Conservation (phyloP, 2,329 filamentous ascomycete species). For the Cladosporium oxysporum region DNA sequence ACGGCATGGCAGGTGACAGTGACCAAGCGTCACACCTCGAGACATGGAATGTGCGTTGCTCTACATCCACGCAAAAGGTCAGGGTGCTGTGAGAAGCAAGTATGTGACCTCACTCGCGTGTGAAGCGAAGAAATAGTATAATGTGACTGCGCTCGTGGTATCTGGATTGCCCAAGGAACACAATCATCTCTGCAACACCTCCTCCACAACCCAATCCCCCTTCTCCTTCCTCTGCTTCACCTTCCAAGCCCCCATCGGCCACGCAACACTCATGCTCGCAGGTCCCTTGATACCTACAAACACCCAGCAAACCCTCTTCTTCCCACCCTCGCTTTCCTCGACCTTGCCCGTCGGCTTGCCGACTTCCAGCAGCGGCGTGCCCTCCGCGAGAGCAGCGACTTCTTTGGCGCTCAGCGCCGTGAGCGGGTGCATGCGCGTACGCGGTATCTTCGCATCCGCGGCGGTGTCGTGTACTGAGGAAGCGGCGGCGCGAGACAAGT, state of each 20-base stretch:
- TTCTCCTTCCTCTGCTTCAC: slow-evolving; percentile 75
- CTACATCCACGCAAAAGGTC: no score
- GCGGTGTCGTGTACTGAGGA: slow-evolving; percentile 41
- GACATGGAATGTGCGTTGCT: no score
- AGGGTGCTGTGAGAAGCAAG: no score
- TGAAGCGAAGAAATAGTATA: no score
- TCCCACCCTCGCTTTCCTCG: slow-evolving; percentile 51
- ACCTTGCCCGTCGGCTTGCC: slow-evolving; percentile 91
- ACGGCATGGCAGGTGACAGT: no score
- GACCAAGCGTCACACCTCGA: no score
- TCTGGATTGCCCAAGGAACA: no score
- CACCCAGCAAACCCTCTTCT: slow-evolving; percentile 76
- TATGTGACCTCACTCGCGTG: no score
- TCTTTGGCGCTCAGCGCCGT: slow-evolving; percentile 76
- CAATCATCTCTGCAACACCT: slow-evolving; percentile 39
- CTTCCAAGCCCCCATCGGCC: slow-evolving; percentile 71
- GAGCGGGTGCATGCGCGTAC: slow-evolving; percentile 85
- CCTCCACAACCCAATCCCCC: slow-evolving; percentile 74
- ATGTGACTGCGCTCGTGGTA: no score
- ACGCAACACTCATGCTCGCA: slow-evolving; percentile 22
- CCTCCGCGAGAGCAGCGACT: slow-evolving; percentile 75
- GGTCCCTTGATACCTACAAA: slow-evolving; percentile 59
- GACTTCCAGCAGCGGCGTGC: slow-evolving; percentile 79
- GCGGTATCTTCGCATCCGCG: slow-evolving; percentile 56
- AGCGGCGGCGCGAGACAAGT: slow-evolving; percentile 70